Evolutionary conservation across 805 yeast genomes (phyloP), one percentile per base, ranked within the genome.

Genomic region (Wickerhamomyces chaumierensis): DNA sequence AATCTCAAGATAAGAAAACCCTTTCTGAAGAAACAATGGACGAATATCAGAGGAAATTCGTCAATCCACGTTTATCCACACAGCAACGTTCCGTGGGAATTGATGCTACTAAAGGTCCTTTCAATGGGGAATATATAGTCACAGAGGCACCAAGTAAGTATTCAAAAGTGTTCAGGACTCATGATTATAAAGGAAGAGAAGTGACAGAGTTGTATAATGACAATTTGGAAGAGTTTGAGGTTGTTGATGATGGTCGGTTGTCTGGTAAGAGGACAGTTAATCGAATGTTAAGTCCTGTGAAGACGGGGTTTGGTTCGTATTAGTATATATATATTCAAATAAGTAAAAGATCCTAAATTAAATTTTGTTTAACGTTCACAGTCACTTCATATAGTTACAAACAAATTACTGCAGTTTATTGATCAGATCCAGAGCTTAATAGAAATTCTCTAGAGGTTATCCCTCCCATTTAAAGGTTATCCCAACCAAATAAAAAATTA

Each of bases 21-120:
- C 52, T 82, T 4, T 67, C 68, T 41, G 71, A 69, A 42, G 85
- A 81, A 49, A 71, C 73, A 44, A 61, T 77, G 42, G 68, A 68
- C 29, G 92, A 83, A 48, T 76, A 76, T 48, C 69, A 78, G 46
- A 56, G 66, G 23, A 81, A 82, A 52, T 73, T 66, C 44, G 79
- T 80, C 15, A 68, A 68, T 28, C 87, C 86, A 3, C 67, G 68
- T 37, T 58, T 72, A 2, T 63, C 74, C 8, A 65, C 66, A 11
- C 55, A 62, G 35, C 65, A 66, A 35, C 71, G 76, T 46, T 85
- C 82, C 47, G 85, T 71, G 5, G 63, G 71, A 18, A 64, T 80
- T 5, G 82, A 75, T 55, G 77, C 81, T 3, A 72, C 79, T 48
- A 37, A 32, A 16, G 58, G 58, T 1, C 66, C 61, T 2, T 41